Evolutionary conservation across 2,329 filamentous ascomycete genomes (phyloP).

Genomic region (Aspergillus jensenii): DNA sequence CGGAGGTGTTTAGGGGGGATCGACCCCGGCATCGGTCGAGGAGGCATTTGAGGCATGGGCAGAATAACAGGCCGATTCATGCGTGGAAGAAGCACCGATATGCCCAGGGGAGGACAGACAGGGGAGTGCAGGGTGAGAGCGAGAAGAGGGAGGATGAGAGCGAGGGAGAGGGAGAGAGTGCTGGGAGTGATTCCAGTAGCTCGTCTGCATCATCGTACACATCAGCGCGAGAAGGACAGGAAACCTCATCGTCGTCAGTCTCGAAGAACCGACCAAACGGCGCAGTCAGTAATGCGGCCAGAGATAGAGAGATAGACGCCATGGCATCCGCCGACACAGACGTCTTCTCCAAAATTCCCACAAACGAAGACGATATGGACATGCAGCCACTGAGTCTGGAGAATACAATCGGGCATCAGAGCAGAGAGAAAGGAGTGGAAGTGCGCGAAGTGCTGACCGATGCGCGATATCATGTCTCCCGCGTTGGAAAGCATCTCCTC

Average conservation of each 20-base stretch:
- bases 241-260: not conserved
- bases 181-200: too few relatives aligned
- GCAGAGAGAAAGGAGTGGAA: not conserved
- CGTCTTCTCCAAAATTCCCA: not conserved
- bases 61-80: not conserved
- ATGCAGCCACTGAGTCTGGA: conserved; percentile 11
- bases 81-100: not conserved
- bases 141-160: not conserved
- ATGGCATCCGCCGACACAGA: not conserved
- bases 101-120: not conserved
- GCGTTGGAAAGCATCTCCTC: conserved; percentile 70
- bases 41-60: not conserved
- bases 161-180: not conserved
- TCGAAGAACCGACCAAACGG: not conserved
- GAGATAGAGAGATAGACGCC: not conserved
- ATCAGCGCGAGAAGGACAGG: not conserved
- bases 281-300: not conserved
- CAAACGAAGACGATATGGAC: not conserved
- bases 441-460: conserved; percentile 46
- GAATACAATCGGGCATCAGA: conserved; percentile 9
- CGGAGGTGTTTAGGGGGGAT: conserved; percentile 9
- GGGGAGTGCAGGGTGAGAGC: too few relatives aligned
- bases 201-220: not conserved
- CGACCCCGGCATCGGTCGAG: not conserved
- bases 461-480: conserved; percentile 63